Evolutionary conservation across 176 grass and related monocot species (phyloP).

Genomic region (Phoenix roebelenii): DNA sequence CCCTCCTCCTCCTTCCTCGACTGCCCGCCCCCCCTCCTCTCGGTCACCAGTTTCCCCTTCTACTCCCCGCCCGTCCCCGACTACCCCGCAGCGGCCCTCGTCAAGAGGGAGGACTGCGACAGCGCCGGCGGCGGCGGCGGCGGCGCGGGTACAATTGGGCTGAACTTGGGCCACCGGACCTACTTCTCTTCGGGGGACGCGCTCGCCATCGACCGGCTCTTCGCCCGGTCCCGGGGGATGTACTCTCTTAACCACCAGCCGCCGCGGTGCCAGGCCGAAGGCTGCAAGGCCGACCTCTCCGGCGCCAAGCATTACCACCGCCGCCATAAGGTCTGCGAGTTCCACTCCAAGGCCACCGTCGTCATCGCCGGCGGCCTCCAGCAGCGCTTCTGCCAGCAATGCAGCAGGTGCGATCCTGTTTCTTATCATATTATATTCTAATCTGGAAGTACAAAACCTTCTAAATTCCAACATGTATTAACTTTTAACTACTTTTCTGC

Average conservation of each 20-base stretch:
- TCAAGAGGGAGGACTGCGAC: slow-evolving; percentile 55
- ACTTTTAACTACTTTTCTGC: too few relatives aligned
- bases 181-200: slow-evolving; percentile 74
- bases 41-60: too few relatives aligned
- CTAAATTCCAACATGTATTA: too few relatives aligned
- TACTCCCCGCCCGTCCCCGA: not conserved
- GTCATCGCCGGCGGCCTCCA: slow-evolving; percentile 57
- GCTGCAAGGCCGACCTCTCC: slow-evolving; percentile 74
- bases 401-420: slow-evolving; percentile 48
- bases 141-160: slow-evolving; percentile 41
- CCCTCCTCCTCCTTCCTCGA: slow-evolving; percentile 20
- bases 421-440: too few relatives aligned
- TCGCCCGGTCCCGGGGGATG: slow-evolving; percentile 24
- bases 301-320: slow-evolving; percentile 94
- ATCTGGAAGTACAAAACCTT: too few relatives aligned
- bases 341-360: slow-evolving; percentile 87
- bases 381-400: slow-evolving; percentile 97
- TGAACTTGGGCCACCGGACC: slow-evolving; percentile 71
- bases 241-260: slow-evolving; percentile 43
- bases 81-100: slow-evolving; percentile 35
- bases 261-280: slow-evolving; percentile 78
- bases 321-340: slow-evolving; percentile 96
- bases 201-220: slow-evolving; percentile 44
- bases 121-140: not conserved
- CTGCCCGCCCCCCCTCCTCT: slow-evolving; percentile 25